A percentile compares a stretch with the other conserved stretches of the same genome.
These are phyloP conservation scores for Melanopsichium pennsylvanicum DNA, from an alignment of 1,284 basidiomycete species.

Conservation along the genomic window DNA sequence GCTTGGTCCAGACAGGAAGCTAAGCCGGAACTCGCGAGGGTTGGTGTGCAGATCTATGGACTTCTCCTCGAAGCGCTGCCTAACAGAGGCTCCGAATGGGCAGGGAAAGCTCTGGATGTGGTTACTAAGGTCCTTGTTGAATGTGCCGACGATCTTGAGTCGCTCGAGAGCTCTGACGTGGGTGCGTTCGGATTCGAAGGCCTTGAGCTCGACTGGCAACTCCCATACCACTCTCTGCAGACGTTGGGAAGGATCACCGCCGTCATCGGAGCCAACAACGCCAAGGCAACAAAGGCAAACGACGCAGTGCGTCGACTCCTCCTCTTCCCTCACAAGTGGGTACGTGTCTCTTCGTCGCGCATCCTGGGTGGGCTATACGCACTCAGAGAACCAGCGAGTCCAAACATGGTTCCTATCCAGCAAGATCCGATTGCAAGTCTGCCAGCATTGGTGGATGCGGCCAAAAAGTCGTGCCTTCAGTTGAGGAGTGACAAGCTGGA, in stretches of 20 bases:
- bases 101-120: constrained; percentile 23
- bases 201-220: constrained; percentile 75
- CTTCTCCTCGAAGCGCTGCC: constrained; percentile 69
- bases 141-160: constrained; percentile 48
- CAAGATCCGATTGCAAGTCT: constrained; percentile 69
- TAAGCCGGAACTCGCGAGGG: constrained; percentile 74
- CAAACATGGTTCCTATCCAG: constrained; percentile 45
- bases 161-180: constrained; percentile 29
- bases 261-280: constrained; percentile 3
- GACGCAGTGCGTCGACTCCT: constrained; percentile 76
- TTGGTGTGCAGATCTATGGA: constrained; percentile 73
- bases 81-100: constrained; percentile 18
- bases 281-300: constrained; percentile 6
- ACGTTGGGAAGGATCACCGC: constrained; percentile 22
- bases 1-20: constrained; percentile 76
- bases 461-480: constrained; percentile 79
- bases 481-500: constrained; percentile 84
- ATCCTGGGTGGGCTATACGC: constrained; percentile 77
- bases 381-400: constrained; percentile 10
- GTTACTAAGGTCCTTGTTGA: constrained; percentile 31
- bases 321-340: constrained; percentile 93
- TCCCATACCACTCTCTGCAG: constrained; percentile 77
- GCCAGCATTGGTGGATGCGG: constrained; percentile 74
- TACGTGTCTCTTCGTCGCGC: constrained; percentile 81
- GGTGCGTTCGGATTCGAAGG: constrained; percentile 68